Evolutionary conservation across 1,284 basidiomycete genomes (phyloP).

Genomic region (Ganoderma sinense): DNA sequence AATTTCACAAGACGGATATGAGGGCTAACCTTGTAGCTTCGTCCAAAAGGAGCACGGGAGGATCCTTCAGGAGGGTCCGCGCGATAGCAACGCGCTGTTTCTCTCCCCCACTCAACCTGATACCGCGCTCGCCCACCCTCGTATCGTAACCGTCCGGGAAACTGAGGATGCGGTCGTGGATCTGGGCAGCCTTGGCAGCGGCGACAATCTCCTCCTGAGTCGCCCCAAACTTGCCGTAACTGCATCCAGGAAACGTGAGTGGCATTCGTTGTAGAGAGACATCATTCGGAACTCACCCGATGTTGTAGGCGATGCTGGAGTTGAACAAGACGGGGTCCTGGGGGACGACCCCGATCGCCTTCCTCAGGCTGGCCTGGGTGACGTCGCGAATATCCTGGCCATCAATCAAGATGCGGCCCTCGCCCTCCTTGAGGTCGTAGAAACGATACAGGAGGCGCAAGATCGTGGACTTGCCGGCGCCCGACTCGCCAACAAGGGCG

Average conservation of each 20-base stretch:
- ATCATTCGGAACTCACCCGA: conserved; percentile 53
- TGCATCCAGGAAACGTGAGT: conserved; percentile 31
- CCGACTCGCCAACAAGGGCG: conserved; percentile 85
- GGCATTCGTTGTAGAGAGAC: not conserved
- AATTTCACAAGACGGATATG: conserved; percentile 2
- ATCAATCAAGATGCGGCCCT: conserved; percentile 81
- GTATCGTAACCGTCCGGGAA: conserved; percentile 89
- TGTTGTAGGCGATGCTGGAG: conserved; percentile 79
- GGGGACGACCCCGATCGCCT: conserved; percentile 85
- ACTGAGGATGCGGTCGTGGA: conserved; percentile 79
- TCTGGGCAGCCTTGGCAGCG: conserved; percentile 80
- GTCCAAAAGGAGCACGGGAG: conserved; percentile 84
- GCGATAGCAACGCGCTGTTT: conserved; percentile 91
- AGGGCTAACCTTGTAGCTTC: conserved; percentile 74
- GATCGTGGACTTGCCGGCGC: conserved; percentile 85
- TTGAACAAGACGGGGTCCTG: conserved; percentile 90
- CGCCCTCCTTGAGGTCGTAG: conserved; percentile 83
- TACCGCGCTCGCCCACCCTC: conserved; percentile 82
- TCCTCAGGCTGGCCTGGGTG: conserved; percentile 81
- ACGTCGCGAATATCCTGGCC: conserved; percentile 87
- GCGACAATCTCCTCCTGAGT: conserved; percentile 73
- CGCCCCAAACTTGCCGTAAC: conserved; percentile 77
- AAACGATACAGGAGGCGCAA: conserved; percentile 88
- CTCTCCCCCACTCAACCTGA: conserved; percentile 82
- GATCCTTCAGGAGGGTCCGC: conserved; percentile 85